Evolutionary conservation across 2,329 filamentous ascomycete genomes (phyloP).

Genomic region (Monosporascus sp.): DNA sequence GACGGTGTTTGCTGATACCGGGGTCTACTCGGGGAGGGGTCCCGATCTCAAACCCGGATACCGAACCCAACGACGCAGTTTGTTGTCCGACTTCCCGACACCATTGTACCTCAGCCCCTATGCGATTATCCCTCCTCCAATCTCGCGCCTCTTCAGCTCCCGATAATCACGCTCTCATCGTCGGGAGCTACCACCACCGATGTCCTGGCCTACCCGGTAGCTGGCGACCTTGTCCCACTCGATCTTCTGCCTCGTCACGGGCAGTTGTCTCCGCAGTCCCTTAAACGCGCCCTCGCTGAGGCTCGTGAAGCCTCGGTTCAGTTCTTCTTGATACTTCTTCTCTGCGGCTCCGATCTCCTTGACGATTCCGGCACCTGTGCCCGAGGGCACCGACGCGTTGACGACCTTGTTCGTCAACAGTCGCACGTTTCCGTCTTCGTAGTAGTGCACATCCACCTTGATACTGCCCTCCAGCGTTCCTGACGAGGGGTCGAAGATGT

Average conservation of each 20-base stretch:
- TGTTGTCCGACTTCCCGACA: neutral
- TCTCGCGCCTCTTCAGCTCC: neutral
- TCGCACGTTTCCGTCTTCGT: constrained; percentile 97
- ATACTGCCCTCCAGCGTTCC: constrained; percentile 69
- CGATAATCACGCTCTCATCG: constrained; percentile 26
- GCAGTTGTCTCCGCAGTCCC: constrained; percentile 82
- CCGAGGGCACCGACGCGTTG: constrained; percentile 53
- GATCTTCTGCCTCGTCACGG: constrained; percentile 96
- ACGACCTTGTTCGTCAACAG: constrained; percentile 82
- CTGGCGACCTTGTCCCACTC: constrained; percentile 98
- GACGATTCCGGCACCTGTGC: constrained; percentile 62
- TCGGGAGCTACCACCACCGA: constrained; percentile 60
- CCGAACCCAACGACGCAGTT: neutral
- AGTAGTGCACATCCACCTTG: constrained; percentile 97
- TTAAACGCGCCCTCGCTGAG: constrained; percentile 96
- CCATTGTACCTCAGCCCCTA: neutral
- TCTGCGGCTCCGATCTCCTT: constrained; percentile 74
- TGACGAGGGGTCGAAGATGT: constrained; percentile 69
- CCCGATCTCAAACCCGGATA: neutral
- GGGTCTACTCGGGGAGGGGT: neutral
- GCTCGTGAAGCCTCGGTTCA: constrained; percentile 83
- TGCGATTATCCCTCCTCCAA: neutral
- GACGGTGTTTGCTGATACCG: neutral
- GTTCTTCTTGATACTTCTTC: constrained; percentile 91
- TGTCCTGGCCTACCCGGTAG: constrained; percentile 79